Evolutionary conservation across 352 stramenopile species (phyloP), one percentile per base, ranked within the genome.

Genomic region (Phytophthora lateralis): DNA sequence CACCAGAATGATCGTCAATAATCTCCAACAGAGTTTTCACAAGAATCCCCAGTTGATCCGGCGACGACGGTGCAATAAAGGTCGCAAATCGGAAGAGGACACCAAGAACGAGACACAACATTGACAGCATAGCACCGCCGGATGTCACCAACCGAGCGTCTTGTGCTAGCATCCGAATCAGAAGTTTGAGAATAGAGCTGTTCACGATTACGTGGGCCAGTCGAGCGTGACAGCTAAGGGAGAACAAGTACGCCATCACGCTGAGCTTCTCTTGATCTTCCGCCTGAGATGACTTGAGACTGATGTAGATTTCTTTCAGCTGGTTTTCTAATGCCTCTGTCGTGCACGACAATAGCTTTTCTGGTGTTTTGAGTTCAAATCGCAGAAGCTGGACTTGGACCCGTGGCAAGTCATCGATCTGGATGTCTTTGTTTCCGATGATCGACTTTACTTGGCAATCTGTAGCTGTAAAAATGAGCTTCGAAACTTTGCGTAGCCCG

Each of bases 161-260:
- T 20, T 80, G 60, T 32, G 55, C 34, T 12, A 92, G 42, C 46
- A 91, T 67, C 45, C 76, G 84, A 35, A 82, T 77, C 21, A 93
- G 49, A 30, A 94, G 62, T 4, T 69, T 71, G 14, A 94, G 53
- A 26, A 95, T 78, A 0, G 85, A 92, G 66, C 81, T 92, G 58
- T 95, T 95, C 12, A 91, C 78, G 50, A 95, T 88, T 41, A 93
- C 78, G 45, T 92, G 90, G 0, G 87, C 82, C 15, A 94, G 59
- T 54, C 84, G 80, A 2, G 70, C 67, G 20, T 87, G 64, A 1
- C 66, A 70, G 21, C 69, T 90, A 10, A 88, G 68, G 18, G 66
- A 72, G 17, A 85, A 85, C 8, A 95, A 63, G 20, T 93, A 88
- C 18, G 61, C 60, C 30, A 93, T 69, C 1, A 85, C 68, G 41